Conservation (phyloP, 768 basidiomycete species). For the Lactifluus subvellereus region DNA sequence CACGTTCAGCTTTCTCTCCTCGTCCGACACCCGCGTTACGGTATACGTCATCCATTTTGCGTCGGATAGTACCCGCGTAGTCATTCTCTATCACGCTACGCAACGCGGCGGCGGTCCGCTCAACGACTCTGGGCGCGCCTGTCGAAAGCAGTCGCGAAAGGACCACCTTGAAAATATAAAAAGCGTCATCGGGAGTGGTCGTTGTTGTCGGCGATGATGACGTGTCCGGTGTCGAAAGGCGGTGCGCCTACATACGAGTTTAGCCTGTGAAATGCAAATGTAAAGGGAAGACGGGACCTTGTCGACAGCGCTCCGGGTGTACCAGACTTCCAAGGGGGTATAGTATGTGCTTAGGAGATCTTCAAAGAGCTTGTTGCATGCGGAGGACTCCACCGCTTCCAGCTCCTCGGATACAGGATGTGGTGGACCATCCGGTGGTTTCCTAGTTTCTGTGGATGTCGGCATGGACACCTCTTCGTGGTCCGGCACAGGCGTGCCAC, state of each 20-base stretch:
- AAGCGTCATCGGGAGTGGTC: slow-evolving; percentile 88
- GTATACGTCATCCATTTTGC: slow-evolving; percentile 86
- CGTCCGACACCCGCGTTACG: slow-evolving; percentile 45
- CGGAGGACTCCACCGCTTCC: slow-evolving; percentile 41
- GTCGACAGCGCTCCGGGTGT: slow-evolving; percentile 76
- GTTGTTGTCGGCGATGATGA: slow-evolving; percentile 58
- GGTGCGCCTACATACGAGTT: slow-evolving; percentile 64
- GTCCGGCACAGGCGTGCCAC: not conserved
- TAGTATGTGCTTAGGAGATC: slow-evolving; percentile 70
- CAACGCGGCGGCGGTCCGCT: slow-evolving; percentile 55
- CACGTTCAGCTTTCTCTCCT: slow-evolving; percentile 73
- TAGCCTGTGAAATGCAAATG: not conserved
- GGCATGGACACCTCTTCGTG: slow-evolving; percentile 2
- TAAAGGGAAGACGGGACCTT: slow-evolving; percentile 47
- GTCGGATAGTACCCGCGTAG: slow-evolving; percentile 73
- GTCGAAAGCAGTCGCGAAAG: slow-evolving; percentile 72
- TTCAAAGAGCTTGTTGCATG: slow-evolving; percentile 56
- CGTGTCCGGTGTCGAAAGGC: slow-evolving; percentile 68
- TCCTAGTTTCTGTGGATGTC: not conserved
- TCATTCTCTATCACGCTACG: slow-evolving; percentile 77
- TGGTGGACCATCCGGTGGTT: not conserved
- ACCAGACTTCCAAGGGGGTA: slow-evolving; percentile 89
- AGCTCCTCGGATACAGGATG: slow-evolving; percentile 19
- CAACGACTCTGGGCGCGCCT: slow-evolving; percentile 56
- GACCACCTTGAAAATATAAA: slow-evolving; percentile 89